Percentiles rank a stretch among this genome's conserved stretches.
These are phyloP conservation scores for Jasminum sambac DNA, from an alignment of 257 asterid species.

Conservation along the genomic window DNA sequence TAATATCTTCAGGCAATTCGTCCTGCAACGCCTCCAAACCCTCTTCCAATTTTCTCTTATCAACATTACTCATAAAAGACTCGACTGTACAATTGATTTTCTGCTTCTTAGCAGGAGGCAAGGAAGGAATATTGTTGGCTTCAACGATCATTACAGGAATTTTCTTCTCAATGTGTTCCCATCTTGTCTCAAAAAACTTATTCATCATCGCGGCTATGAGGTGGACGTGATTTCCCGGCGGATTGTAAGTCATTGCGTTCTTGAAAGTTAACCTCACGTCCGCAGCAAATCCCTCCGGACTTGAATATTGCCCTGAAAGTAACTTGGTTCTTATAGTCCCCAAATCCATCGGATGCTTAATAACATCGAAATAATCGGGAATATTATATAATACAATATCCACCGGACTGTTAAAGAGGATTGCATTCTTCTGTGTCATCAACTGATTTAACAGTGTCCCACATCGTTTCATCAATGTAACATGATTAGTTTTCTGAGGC, in stretches of 20 bases:
- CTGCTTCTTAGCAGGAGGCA: constrained; percentile 63
- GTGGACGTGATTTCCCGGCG: constrained; percentile 60
- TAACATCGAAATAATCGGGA: constrained; percentile 67
- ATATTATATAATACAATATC: constrained; percentile 60
- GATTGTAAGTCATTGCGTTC: constrained; percentile 82
- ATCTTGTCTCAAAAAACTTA: constrained; percentile 65
- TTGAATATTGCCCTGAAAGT: constrained; percentile 49
- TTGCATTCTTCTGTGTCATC: constrained; percentile 54
- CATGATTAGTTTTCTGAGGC: constrained; percentile 36
- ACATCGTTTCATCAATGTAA: constrained; percentile 65
- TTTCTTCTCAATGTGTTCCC: constrained; percentile 75
- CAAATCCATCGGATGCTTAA: no score
- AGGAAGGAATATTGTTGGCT: constrained; percentile 40
- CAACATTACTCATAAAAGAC: constrained; percentile 56
- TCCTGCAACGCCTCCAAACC: constrained; percentile 59
- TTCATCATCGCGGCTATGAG: constrained; percentile 50
- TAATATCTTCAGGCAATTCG: constrained; percentile 70
- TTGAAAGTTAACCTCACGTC: constrained; percentile 77
- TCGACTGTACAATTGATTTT: constrained; percentile 37
- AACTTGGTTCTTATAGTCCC: constrained; percentile 69
- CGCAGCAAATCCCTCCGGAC: constrained; percentile 62
- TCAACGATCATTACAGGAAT: constrained; percentile 40
- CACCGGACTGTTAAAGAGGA: constrained; percentile 75
- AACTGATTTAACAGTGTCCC: constrained; percentile 52
- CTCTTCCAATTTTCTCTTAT: no score